Conservation (phyloP, 306 rosid genomes). For the Cicer pinnatifidum region DNA sequence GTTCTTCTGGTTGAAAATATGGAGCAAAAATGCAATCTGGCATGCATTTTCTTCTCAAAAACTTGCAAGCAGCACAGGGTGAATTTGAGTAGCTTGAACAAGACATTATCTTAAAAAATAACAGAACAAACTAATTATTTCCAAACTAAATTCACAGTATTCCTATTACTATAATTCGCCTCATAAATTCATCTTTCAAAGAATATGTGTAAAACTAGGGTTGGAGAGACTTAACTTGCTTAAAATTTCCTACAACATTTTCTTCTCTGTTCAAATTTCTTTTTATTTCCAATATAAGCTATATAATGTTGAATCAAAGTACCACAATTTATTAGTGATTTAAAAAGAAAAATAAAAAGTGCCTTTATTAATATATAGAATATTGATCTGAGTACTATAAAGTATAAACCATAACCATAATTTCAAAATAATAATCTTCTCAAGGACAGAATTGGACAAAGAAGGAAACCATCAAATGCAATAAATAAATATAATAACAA, state of each 20-base stretch:
- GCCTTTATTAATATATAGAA: constrained; percentile 15
- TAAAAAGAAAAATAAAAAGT: neutral
- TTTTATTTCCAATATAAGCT: constrained; percentile 36
- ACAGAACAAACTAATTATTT: neutral
- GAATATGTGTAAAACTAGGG: constrained; percentile 48
- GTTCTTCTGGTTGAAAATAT: constrained; percentile 51
- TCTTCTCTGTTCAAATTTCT: constrained; percentile 36
- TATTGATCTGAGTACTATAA: neutral
- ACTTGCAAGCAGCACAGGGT: constrained; percentile 54
- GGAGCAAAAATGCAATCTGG: constrained; percentile 53
- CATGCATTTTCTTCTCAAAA: constrained; percentile 51
- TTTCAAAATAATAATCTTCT: constrained; percentile 1
- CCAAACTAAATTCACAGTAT: too few species aligned
- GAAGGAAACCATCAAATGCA: neutral
- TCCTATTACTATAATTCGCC: too few species aligned
- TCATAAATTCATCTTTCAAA: neutral
- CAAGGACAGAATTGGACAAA: neutral
- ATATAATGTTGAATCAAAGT: constrained; percentile 46
- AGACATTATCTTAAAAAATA: constrained; percentile 29
- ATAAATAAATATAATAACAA: neutral
- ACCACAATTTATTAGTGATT: neutral
- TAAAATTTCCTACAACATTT: constrained; percentile 17
- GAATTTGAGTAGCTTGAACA: constrained; percentile 50
- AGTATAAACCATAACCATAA: neutral
- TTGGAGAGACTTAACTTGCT: constrained; percentile 36